phyloP scores from a whole-genome alignment of 768 basidiomycete species.

The Macrocybe gigantea region DNA sequence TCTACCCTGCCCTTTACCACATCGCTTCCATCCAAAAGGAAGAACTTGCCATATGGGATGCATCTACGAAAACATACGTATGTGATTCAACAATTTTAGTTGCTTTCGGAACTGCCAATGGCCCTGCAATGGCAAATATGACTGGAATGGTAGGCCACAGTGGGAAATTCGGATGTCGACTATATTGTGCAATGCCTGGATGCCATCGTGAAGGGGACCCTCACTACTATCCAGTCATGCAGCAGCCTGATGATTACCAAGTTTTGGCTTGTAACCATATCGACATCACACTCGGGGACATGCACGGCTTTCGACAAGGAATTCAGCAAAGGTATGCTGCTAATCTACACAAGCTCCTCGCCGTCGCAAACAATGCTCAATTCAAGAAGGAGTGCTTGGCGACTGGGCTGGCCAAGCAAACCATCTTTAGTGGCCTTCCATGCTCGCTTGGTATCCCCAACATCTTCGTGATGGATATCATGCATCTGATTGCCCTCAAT shows the following conservation, averaged over 20 bases:
- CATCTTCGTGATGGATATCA: constrained; percentile 32
- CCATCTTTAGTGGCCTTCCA: constrained; percentile 27
- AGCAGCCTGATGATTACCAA: constrained; percentile 17
- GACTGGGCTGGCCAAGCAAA: constrained; percentile 30
- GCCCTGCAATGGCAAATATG: constrained; percentile 20
- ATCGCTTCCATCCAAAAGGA: neutral
- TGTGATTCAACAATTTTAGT: too few relatives aligned
- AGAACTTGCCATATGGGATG: neutral
- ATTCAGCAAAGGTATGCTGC: neutral
- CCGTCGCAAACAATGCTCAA: neutral
- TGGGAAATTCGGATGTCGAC: constrained; percentile 26
- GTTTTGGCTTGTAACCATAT: constrained; percentile 17
- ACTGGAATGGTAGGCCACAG: constrained; percentile 27
- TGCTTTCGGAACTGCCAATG: constrained; percentile 24
- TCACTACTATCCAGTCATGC: constrained; percentile 25
- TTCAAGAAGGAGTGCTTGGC: constrained; percentile 11
- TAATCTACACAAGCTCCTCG: constrained; percentile 4
- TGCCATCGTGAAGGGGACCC: constrained; percentile 11
- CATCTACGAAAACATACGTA: neutral
- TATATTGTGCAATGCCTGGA: constrained; percentile 25
- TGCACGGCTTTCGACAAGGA: neutral
- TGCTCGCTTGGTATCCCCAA: constrained; percentile 22
- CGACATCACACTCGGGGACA: constrained; percentile 13
- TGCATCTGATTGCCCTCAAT: constrained; percentile 30
- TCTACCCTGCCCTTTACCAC: neutral